Conservation (phyloP, 768 basidiomycete species). For the Mycena metata region DNA sequence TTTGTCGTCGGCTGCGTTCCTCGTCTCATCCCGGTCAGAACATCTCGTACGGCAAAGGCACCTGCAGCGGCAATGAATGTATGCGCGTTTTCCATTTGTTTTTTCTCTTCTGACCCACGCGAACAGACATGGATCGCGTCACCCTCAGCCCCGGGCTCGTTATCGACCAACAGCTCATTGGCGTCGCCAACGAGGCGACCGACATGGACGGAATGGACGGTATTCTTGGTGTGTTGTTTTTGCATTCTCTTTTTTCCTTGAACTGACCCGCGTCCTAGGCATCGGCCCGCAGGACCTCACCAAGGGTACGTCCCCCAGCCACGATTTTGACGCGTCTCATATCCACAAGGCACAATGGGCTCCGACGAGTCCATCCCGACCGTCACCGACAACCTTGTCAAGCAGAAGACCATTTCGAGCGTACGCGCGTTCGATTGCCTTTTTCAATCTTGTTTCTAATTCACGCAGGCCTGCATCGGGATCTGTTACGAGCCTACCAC, state of each 20-base stretch:
- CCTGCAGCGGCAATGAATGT: slow-evolving; percentile 52
- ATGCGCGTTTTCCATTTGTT: neutral
- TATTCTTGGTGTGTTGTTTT: slow-evolving; percentile 57
- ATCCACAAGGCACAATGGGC: slow-evolving; percentile 27
- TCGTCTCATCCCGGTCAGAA: slow-evolving; percentile 41
- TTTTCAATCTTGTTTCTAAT: neutral
- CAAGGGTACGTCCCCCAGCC: slow-evolving; percentile 41
- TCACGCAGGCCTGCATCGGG: slow-evolving; percentile 43
- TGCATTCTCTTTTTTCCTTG: neutral
- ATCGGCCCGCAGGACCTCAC: slow-evolving; percentile 64
- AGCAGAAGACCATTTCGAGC: slow-evolving; percentile 48
- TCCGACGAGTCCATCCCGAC: slow-evolving; percentile 48
- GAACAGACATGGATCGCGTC: slow-evolving; percentile 25
- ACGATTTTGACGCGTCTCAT: neutral
- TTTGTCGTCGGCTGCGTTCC: neutral
- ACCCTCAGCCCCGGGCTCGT: slow-evolving; percentile 48
- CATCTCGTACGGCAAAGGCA: slow-evolving; percentile 62
- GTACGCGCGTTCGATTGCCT: slow-evolving; percentile 18
- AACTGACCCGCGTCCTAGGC: slow-evolving; percentile 41
- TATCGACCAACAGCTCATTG: slow-evolving; percentile 61
- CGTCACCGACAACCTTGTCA: slow-evolving; percentile 58
- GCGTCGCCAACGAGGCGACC: slow-evolving; percentile 51
- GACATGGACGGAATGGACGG: slow-evolving; percentile 53
- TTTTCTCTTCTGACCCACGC: neutral
- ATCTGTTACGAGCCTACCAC: slow-evolving; percentile 57